A percentile compares a stretch with the other conserved stretches of the same genome.
Conservation (phyloP, 2,329 filamentous ascomycete genomes). For the Lachnellula hyalina region DNA sequence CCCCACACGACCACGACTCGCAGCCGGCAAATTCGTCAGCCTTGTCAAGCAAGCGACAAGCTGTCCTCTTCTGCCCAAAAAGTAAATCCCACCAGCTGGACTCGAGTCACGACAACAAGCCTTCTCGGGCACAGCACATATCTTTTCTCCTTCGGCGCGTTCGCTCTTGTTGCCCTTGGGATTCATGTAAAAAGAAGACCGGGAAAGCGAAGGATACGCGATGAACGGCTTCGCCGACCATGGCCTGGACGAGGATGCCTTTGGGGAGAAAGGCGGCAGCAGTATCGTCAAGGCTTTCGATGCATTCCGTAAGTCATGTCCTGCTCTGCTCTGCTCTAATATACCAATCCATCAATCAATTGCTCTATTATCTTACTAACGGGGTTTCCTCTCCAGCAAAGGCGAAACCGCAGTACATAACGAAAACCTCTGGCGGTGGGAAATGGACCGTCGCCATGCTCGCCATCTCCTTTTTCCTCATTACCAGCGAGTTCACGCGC, state of each 20-base stretch:
- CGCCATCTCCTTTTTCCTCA: conserved; percentile 66
- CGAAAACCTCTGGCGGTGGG: conserved; percentile 77
- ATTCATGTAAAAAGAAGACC: conserved; percentile 4
- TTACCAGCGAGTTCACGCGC: conserved; percentile 69
- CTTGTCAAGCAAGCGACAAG: conserved; percentile 11
- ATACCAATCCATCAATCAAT: not conserved
- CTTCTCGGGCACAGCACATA: conserved; percentile 10
- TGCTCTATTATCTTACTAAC: not conserved
- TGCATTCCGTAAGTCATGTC: conserved; percentile 73
- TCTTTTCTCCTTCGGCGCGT: not conserved
- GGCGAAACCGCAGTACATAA: conserved; percentile 89
- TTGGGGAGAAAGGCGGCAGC: conserved; percentile 57
- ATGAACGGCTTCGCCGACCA: conserved; percentile 75
- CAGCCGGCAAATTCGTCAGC: conserved; percentile 13
- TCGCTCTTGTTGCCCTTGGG: conserved; percentile 1
- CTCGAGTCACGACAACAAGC: conserved; percentile 9
- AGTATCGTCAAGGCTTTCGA: conserved; percentile 82
- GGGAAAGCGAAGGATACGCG: conserved; percentile 5
- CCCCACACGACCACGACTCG: not conserved
- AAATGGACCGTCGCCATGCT: conserved; percentile 88
- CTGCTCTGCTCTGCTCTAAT: not conserved
- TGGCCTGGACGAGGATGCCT: conserved; percentile 70
- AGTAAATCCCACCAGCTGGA: conserved; percentile 3
- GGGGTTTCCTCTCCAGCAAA: conserved; percentile 59
- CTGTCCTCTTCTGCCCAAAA: conserved; percentile 16